Base-by-base conservation (phyloP, 345 rosid genomes). In the Cardamine resedifolia region DNA sequence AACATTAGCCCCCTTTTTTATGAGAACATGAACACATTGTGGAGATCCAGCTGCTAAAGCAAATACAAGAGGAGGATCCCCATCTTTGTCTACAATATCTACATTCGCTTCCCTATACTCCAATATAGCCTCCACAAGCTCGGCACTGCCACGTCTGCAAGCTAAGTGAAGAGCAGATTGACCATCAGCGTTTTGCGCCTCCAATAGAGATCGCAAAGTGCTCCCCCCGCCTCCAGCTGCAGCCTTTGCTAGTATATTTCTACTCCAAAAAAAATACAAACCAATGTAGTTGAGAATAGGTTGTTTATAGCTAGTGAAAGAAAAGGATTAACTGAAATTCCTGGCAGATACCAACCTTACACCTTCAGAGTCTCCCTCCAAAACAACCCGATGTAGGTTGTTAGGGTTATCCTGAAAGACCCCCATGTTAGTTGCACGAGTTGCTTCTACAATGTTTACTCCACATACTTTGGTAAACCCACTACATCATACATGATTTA, bases 21-120 rank as follows among this genome's bases (percentile, higher is more conserved):
- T 87, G 67, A 95, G 96, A 48, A 91, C 86, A 63, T 76, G 89
- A 59, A 91, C 99, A 78, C 99, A 95, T 82, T 88, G 96, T 21
- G 96, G 88, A 78, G 97, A 89, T 72, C 99, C 98, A 80, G 96
- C 96, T 63, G 98, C 98, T 65, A 95, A 86, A 78, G 99, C 99
- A 84, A 95, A 91, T 76, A 95, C 92, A 77, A 95, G 97, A 7
- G 99, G 96, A 36, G 98, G 99, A 79, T 91, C 96, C 55, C 98
- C 96, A 77, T 91, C 97, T 80, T 86, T 95, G 75, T 91, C 96
- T 84, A 88, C 82, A 62, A 90, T 81, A 87, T 91, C 98, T 62
- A 91, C 98, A 76, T 87, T 71, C 51, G 91, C 93, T 78, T 82
- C 84, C 39, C 50, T 59, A 53, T 85, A 84, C 77, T 83, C 89